phyloP scores from a whole-genome alignment of 2,329 filamentous ascomycete species.

The Alternaria novae-zelandiae region DNA sequence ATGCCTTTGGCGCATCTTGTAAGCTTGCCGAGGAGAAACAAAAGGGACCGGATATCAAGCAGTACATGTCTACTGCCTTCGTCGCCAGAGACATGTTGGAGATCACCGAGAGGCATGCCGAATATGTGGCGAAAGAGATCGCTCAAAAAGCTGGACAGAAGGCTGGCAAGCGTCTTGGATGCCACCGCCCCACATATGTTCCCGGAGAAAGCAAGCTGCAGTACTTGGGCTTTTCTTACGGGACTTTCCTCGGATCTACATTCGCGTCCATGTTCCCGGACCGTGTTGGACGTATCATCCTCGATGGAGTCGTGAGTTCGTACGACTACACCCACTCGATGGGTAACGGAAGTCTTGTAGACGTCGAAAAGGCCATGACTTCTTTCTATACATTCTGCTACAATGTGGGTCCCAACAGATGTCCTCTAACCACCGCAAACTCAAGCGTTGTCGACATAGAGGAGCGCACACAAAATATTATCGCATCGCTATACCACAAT shows the following conservation, averaged over 20 bases:
- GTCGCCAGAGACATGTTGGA: constrained; percentile 59
- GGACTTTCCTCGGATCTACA: constrained; percentile 51
- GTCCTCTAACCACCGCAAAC: constrained; percentile 47
- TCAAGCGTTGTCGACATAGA: constrained; percentile 46
- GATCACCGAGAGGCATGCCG: constrained; percentile 53
- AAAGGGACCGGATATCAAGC: constrained; percentile 47
- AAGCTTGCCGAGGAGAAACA: constrained; percentile 28
- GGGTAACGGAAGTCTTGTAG: constrained; percentile 51
- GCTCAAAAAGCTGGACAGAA: neutral
- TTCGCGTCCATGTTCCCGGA: constrained; percentile 50
- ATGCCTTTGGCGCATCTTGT: constrained; percentile 45
- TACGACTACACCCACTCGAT: constrained; percentile 45
- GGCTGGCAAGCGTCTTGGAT: neutral
- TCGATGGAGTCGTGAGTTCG: constrained; percentile 56
- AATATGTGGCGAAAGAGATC: constrained; percentile 34
- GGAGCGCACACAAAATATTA: constrained; percentile 38
- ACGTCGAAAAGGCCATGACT: constrained; percentile 53
- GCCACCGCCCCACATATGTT: constrained; percentile 1
- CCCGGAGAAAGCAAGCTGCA: constrained; percentile 42
- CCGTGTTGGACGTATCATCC: constrained; percentile 41
- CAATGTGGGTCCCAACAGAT: constrained; percentile 48
- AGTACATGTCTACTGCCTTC: constrained; percentile 55
- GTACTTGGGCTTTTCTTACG: constrained; percentile 58
- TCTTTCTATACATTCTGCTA: constrained; percentile 56
- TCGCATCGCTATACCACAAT: constrained; percentile 49